phyloP scores from a whole-genome alignment of 768 basidiomycete species.

The Omphalotus guepiniiformis region DNA sequence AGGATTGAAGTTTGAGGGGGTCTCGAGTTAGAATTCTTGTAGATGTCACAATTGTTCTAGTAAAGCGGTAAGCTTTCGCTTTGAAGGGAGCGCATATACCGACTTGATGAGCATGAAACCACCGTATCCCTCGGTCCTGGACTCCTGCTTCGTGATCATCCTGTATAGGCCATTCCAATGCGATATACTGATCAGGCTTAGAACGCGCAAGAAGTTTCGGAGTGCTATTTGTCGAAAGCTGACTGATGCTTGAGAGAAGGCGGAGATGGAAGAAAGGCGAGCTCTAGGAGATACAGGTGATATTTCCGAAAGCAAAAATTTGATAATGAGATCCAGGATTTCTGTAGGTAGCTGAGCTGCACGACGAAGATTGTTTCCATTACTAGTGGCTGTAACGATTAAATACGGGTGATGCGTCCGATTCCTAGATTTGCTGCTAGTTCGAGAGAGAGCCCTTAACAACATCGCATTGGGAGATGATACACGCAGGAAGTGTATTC shows the following conservation, averaged over 20 bases:
- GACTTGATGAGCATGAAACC: constrained; percentile 18
- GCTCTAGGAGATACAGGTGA: constrained; percentile 8
- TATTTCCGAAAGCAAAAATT: constrained; percentile 15
- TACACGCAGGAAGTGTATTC: too few relatives aligned
- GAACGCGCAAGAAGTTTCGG: constrained; percentile 27
- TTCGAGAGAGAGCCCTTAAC: constrained; percentile 4
- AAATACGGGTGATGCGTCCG: not conserved
- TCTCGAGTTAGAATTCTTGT: constrained; percentile 12
- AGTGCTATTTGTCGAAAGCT: constrained; percentile 39
- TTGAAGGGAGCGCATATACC: constrained; percentile 18
- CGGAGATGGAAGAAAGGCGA: constrained; percentile 28
- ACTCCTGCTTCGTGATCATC: constrained; percentile 17
- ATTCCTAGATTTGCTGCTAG: constrained; percentile 2
- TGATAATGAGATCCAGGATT: constrained; percentile 25
- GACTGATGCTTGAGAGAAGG: constrained; percentile 38
- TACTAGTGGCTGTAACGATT: constrained; percentile 4
- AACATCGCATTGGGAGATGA: not conserved
- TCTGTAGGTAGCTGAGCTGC: constrained; percentile 23
- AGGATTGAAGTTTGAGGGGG: constrained; percentile 18
- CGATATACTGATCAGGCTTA: constrained; percentile 9
- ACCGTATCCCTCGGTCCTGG: constrained; percentile 15
- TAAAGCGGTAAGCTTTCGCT: constrained; percentile 9
- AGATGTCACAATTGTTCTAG: constrained; percentile 15
- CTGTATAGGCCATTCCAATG: constrained; percentile 23
- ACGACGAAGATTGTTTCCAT: constrained; percentile 6